A percentile compares a stretch with the other conserved stretches of the same genome.
Evolutionary conservation across 148 eudicot species (phyloP).

Genomic region (Rhododendron williamsianum): DNA sequence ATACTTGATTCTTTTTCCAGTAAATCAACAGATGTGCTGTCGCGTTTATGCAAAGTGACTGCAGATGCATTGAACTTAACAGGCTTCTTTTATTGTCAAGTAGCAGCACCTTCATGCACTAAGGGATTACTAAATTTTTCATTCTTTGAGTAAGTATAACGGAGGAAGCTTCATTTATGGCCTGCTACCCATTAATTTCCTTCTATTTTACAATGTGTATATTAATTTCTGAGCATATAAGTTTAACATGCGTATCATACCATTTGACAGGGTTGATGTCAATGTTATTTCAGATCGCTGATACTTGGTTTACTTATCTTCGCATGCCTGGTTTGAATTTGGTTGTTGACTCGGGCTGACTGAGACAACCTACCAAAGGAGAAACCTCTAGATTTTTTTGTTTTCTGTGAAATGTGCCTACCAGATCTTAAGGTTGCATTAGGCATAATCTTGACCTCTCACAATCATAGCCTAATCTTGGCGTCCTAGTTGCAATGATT

Average conservation of each 20-base stretch:
- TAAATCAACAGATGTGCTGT: conserved; percentile 64
- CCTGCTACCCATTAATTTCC: background rate
- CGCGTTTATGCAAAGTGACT: conserved; percentile 62
- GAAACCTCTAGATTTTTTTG: background rate
- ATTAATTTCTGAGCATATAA: background rate
- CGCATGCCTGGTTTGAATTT: background rate
- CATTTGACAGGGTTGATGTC: background rate
- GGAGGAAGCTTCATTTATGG: background rate
- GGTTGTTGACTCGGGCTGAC: background rate
- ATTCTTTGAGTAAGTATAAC: conserved; percentile 12
- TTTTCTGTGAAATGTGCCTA: background rate
- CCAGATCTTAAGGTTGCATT: background rate
- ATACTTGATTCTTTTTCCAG: conserved; percentile 39
- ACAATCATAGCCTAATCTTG: background rate
- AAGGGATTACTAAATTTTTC: conserved; percentile 24
- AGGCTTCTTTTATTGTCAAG: conserved; percentile 66
- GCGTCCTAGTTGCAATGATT: background rate
- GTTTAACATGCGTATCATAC: background rate
- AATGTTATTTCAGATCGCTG: background rate
- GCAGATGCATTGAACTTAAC: conserved; percentile 67
- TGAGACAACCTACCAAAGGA: background rate
- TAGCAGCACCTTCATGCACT: conserved; percentile 37
- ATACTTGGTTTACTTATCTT: background rate
- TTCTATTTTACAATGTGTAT: background rate
- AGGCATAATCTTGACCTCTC: background rate